phyloP scores from a whole-genome alignment of 257 asterid species.

The Solanum piurae region DNA sequence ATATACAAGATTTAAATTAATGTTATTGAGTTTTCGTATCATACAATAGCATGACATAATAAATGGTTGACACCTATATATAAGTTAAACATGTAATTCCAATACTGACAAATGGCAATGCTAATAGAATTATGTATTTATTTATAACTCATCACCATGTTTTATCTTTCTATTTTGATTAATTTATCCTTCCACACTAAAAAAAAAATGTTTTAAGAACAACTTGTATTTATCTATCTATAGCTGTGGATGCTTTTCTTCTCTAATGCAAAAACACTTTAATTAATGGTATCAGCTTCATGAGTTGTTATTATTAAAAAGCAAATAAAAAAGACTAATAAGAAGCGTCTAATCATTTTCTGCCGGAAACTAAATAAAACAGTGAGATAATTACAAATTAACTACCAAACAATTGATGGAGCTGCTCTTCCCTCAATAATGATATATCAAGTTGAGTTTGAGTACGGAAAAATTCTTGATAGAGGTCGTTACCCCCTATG shows the following conservation, averaged over 20 bases:
- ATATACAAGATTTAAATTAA: not conserved
- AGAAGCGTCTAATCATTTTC: not conserved
- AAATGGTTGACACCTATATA: not conserved
- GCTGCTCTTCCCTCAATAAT: not conserved
- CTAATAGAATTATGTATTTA: not conserved
- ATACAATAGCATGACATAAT: not conserved
- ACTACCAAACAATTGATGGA: not conserved
- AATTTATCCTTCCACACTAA: not conserved
- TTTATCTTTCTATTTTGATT: no score
- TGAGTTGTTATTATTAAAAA: not conserved
- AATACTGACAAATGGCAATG: not conserved
- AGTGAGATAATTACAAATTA: not conserved
- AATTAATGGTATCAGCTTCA: not conserved
- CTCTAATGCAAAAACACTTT: not conserved
- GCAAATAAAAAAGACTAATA: not conserved
- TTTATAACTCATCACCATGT: not conserved
- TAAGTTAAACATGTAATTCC: not conserved
- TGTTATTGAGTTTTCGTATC: not conserved
- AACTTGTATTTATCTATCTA: not conserved
- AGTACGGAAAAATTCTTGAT: no score
- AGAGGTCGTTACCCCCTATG: fast-evolving
- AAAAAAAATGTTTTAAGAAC: not conserved
- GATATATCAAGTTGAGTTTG: not conserved
- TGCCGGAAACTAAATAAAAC: not conserved
- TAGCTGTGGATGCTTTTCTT: not conserved